phyloP scores from a whole-genome alignment of 163 green algal genomes.

The Coccomyxa subellipsoidea region DNA sequence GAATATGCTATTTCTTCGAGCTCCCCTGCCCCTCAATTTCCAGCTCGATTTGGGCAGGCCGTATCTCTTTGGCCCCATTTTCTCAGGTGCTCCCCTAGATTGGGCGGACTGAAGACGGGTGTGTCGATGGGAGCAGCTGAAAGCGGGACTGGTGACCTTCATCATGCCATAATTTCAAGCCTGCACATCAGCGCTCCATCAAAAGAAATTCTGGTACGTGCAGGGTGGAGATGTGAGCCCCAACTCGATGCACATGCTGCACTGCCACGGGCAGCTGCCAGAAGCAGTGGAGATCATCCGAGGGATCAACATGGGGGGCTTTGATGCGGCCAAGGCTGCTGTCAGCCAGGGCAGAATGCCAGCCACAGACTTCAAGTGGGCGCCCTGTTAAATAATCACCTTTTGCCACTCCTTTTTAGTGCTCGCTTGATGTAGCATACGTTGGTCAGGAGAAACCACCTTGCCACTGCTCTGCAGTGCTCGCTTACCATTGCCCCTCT shows the following conservation, averaged over 20 bases:
- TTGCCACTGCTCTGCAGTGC: background rate
- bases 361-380: background rate
- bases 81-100: too few species aligned
- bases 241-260: slow-evolving; percentile 45
- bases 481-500: background rate
- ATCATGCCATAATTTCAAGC: too few species aligned
- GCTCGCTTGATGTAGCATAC: background rate
- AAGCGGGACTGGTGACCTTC: too few species aligned
- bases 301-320: slow-evolving; percentile 31
- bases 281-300: slow-evolving; percentile 20
- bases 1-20: too few species aligned
- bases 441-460: background rate
- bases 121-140: too few species aligned
- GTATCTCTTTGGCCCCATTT: too few species aligned
- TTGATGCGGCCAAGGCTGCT: slow-evolving; percentile 17
- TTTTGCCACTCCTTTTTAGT: background rate
- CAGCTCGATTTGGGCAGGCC: too few species aligned
- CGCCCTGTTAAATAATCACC: too few species aligned
- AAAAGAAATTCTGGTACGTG: background rate
- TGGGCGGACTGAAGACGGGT: too few species aligned
- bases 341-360: background rate
- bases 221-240: slow-evolving; percentile 52
- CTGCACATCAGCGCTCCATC: too few species aligned
- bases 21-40: too few species aligned
- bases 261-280: slow-evolving; percentile 30